A percentile compares a stretch with the other conserved stretches of the same genome.
Evolutionary conservation across 1,284 basidiomycete genomes (phyloP).

Genomic region (Neonothopanus nambi): DNA sequence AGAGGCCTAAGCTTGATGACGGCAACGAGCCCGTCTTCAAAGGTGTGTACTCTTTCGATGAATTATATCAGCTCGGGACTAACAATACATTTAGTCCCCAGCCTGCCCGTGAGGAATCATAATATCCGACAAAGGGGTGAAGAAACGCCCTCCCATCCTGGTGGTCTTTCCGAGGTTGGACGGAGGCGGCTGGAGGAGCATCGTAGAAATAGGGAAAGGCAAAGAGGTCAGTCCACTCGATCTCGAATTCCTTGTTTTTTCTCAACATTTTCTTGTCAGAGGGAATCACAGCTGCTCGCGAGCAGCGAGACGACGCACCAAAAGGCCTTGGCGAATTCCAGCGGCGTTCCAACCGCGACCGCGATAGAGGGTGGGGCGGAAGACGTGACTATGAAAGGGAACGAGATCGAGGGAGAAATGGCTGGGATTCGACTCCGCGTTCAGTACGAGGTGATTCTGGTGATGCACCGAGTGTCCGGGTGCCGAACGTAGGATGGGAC

Average conservation of each 20-base stretch:
- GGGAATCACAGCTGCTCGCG: constrained; percentile 59
- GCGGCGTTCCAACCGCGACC: constrained; percentile 64
- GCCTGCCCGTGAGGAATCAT: constrained; percentile 58
- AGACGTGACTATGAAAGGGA: constrained; percentile 30
- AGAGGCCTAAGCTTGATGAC: constrained; percentile 65
- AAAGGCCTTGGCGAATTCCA: constrained; percentile 73
- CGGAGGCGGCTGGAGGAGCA: constrained; percentile 76
- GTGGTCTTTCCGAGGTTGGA: constrained; percentile 80
- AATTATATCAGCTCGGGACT: constrained; percentile 1
- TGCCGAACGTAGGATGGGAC: constrained; percentile 89
- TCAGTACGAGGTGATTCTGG: constrained; percentile 55
- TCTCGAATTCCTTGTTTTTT: constrained; percentile 4
- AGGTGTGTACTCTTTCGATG: constrained; percentile 46
- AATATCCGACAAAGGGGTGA: constrained; percentile 76
- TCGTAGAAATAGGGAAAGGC: constrained; percentile 66
- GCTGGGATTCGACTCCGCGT: constrained; percentile 76
- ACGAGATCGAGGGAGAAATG: constrained; percentile 30
- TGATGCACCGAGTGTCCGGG: constrained; percentile 83
- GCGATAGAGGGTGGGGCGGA: constrained; percentile 40
- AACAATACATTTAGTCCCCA: constrained; percentile 59
- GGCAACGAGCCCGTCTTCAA: constrained; percentile 77
- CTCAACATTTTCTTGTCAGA: constrained; percentile 40
- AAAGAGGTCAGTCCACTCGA: constrained; percentile 47
- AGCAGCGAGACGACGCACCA: constrained; percentile 53
- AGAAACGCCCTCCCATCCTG: constrained; percentile 93